Base-by-base conservation (phyloP, 202 grass and related monocot genomes). In the Zizania palustris region DNA sequence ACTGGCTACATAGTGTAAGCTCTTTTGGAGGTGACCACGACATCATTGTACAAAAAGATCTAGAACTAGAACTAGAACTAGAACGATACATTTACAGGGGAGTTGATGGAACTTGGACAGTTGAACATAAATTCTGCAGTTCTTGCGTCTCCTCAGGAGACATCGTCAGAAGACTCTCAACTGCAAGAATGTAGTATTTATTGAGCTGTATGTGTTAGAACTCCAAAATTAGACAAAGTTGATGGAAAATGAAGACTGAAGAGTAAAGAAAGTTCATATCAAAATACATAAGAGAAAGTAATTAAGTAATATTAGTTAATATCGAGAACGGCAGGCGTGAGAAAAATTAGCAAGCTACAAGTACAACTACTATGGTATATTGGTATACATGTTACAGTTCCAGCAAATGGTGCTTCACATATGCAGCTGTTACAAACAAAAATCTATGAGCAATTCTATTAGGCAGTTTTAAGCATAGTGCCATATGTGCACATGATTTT, bases 41-140 rank as follows among this genome's bases (percentile, higher is more conserved):
- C 36, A 56, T 37, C 45, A 75, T 75, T 80, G 56, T 59, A 84
- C 80, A 88, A 33, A 58, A 44, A 65, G 12, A 66, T 66, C 71
- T 84, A 88, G 33, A 70, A 71, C 71, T 50, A 88, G 63, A 84
- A 69, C 71, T 84, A 88, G 33, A 70, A 71, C 71, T 50, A 88
- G 63, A 84, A 69, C 12, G 56, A 60, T 44, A 70, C 69, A 84
- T 88, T 80, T 80, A 88, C 86, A 88, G 21, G 63, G 61, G 44
- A 60, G 59, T 56, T 58, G 12, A 15, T 39, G 28, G 45, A 28
- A 80, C 64, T 60, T 69, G n/a, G 40, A 54, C 75, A 65, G 36
- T 36, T 78, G 55, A 41, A 36, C 70, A 71, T 41, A 14, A 16
- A 49, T 41, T 67, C 73, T 54, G 40, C 7, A 39, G 46, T 21